Evolutionary conservation across 2,329 filamentous ascomycete genomes (phyloP), one percentile per base, ranked within the genome.

Genomic region (Lachnellula suecica): DNA sequence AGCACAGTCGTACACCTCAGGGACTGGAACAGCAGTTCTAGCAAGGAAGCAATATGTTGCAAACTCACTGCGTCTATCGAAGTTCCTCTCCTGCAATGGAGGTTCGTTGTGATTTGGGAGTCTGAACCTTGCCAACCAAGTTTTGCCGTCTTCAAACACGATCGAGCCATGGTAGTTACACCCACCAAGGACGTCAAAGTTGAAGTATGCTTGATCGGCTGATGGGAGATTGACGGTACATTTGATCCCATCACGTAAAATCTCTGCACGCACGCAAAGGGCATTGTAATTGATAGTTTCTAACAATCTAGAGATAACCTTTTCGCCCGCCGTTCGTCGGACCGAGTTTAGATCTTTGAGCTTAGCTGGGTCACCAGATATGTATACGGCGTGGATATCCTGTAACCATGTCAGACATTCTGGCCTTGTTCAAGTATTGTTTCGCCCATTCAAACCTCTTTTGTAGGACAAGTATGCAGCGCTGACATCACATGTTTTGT

Each of bases 1-100:
- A 23, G 61, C 63, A 61, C 56, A 68, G 49, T 72, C 68, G 50
- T 67, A 69, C 2, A 72, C 57, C 29, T 61, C 59, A 2, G 71
- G 70, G 9, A 61, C 63, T 8, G 70, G 70, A n/a, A 74, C 52
- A 25, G 9, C 19, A 23, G 37, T 44, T 22, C 15, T n/a, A 6
- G 29, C 31, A 20, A 51, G 31, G 17, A 79, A 55, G 44, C 29
- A 24, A 38, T 47, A 47, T 38, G 29, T 47, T 40, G 44, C 44
- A 47, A 47, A 47, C 31, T 47, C 44, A 47, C 44, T 47, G 17
- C 47, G 37, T 49, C 47, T 49, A 42, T 49, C 47, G 37, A 49
- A 42, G 38, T 49, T 49, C 25, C 37, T 42, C n/a, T 49, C 47
- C 23, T 49, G 47, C 2, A 34, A 25, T 49, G 23, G 35, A 49